Percentiles rank a stretch among this genome's conserved stretches.
phyloP scores from a whole-genome alignment of 352 stramenopile species.

The Phytophthora vignae region DNA sequence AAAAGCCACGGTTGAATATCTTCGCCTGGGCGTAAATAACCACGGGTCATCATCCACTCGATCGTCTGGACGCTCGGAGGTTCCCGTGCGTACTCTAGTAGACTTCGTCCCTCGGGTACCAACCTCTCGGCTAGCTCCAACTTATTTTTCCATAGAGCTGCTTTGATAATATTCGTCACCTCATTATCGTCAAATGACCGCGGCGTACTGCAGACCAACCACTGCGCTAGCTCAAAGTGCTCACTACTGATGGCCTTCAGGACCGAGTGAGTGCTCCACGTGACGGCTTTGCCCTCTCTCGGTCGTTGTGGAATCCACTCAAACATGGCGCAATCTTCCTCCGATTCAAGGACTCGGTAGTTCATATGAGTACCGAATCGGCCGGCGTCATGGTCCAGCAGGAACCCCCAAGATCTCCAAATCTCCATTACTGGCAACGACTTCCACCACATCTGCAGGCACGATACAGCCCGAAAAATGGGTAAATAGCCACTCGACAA shows the following conservation, averaged over 20 bases:
- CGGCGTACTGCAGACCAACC: background rate
- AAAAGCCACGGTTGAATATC: background rate
- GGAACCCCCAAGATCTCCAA: background rate
- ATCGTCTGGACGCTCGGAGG: background rate
- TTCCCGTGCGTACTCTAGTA: background rate
- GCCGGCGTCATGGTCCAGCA: background rate
- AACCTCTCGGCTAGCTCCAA: background rate
- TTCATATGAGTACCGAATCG: background rate
- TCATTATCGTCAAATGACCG: background rate
- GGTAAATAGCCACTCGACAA: background rate
- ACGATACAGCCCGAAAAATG: background rate
- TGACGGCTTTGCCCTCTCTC: background rate
- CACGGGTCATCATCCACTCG: background rate
- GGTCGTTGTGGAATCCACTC: background rate
- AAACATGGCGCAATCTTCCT: background rate
- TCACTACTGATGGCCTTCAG: background rate
- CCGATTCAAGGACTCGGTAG: background rate
- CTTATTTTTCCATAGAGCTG: background rate
- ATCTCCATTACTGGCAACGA: background rate
- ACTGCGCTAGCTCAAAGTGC: background rate
- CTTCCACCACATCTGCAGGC: background rate
- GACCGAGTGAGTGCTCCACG: background rate
- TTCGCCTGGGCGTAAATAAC: background rate
- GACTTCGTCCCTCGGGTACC: background rate
- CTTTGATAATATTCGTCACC: background rate